Evolutionary conservation across 306 rosid species (phyloP).

Genomic region (Luffa acutangula): DNA sequence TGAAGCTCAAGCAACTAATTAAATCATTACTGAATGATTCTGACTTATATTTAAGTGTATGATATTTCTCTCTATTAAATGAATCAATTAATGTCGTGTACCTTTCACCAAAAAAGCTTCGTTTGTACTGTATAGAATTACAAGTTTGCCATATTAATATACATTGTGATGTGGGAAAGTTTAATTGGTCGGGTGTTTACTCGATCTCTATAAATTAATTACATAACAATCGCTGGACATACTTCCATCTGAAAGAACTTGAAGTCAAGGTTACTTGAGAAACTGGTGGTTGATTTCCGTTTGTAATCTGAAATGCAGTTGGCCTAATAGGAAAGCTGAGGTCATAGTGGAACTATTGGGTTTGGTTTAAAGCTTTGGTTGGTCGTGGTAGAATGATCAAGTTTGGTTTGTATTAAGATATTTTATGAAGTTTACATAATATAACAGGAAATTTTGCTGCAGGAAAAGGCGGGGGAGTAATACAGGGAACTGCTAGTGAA

Average conservation of each 20-base stretch:
- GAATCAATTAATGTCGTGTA: not conserved
- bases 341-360: not conserved
- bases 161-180: not conserved
- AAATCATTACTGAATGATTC: not conserved
- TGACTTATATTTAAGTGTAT: not conserved
- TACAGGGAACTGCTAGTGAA: conserved; percentile 97
- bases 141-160: not conserved
- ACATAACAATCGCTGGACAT: not conserved
- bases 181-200: not conserved
- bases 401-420: not conserved
- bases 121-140: not conserved
- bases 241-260: not conserved
- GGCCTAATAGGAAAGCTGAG: not conserved
- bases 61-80: not conserved
- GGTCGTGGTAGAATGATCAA: not conserved
- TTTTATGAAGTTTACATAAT: conserved; percentile 10
- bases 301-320: not conserved
- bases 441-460: conserved; percentile 24
- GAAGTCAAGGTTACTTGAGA: not conserved
- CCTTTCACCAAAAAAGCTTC: not conserved
- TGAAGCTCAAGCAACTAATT: not conserved
- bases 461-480: conserved; percentile 94
- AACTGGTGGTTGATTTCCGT: not conserved
- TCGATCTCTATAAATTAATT: not conserved
- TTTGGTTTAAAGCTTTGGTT: not conserved